A percentile compares a stretch with the other conserved stretches of the same genome.
Evolutionary conservation across 1,139 yeast genomes (phyloP).

Genomic region (Hyphopichia buzzinii): DNA sequence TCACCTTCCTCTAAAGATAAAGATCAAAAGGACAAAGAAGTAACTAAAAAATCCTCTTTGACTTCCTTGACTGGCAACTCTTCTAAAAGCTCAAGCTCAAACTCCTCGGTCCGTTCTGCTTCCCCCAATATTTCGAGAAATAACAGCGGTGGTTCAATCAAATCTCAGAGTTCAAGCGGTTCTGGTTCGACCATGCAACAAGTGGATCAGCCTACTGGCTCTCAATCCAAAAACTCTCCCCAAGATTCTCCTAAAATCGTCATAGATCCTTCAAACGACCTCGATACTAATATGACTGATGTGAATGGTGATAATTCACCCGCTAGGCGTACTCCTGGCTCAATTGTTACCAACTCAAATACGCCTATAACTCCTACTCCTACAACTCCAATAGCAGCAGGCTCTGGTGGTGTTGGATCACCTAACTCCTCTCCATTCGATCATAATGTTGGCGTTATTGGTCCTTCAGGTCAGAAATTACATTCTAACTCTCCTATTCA

Average conservation of each 20-base stretch:
- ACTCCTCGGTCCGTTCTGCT: conserved; percentile 27
- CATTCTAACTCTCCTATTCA: conserved; percentile 15
- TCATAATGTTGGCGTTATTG: conserved; percentile 3
- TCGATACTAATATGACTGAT: neutral
- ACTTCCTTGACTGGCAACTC: conserved; percentile 8
- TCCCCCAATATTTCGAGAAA: conserved; percentile 38
- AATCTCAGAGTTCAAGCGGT: conserved; percentile 19
- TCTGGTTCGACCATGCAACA: conserved; percentile 13
- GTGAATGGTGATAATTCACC: neutral
- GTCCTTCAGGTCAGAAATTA: conserved; percentile 5
- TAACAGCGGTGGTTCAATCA: conserved; percentile 29
- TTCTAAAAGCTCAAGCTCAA: conserved; percentile 11
- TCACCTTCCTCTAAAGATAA: conserved; percentile 1
- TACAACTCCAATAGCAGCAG: conserved; percentile 23
- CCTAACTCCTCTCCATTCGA: conserved; percentile 4
- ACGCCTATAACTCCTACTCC: conserved; percentile 34
- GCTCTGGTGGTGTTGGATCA: neutral
- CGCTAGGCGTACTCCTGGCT: conserved; percentile 6
- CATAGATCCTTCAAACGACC: conserved; percentile 15
- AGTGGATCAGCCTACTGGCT: conserved; percentile 1
- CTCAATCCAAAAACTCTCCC: conserved; percentile 1
- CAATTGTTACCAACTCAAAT: conserved; percentile 13
- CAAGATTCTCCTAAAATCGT: conserved; percentile 29
- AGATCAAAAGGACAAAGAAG: conserved; percentile 2
- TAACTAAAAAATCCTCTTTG: conserved; percentile 8